Conservation (phyloP, 2,329 filamentous ascomycete genomes). For the Colletotrichum lindemuthianum region DNA sequence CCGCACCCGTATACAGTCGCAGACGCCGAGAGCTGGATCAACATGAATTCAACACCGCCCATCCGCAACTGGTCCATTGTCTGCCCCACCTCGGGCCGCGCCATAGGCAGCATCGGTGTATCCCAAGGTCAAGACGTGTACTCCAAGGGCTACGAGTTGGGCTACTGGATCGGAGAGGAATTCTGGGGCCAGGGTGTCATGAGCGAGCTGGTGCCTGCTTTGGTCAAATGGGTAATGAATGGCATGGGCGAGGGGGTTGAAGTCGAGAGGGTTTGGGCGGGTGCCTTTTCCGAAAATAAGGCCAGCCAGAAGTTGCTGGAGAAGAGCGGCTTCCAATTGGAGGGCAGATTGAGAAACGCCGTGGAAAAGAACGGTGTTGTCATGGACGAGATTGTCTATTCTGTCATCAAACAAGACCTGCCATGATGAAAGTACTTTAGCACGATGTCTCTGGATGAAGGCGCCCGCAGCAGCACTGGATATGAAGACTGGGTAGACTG, state of each 20-base stretch:
- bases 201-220: conserved; percentile 50
- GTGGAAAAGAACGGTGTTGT: conserved; percentile 53
- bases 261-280: conserved; percentile 54
- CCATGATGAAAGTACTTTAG: background rate
- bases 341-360: conserved; percentile 55
- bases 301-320: conserved; percentile 53
- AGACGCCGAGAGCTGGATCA: conserved; percentile 51
- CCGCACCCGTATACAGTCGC: conserved; percentile 56
- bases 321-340: conserved; percentile 54
- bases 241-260: conserved; percentile 41
- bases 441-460: too few relatives aligned
- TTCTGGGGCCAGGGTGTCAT: conserved; percentile 58
- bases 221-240: conserved; percentile 58
- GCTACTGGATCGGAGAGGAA: conserved; percentile 57
- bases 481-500: too few relatives aligned
- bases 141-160: conserved; percentile 56
- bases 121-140: conserved; percentile 50
- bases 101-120: conserved; percentile 55
- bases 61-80: conserved; percentile 22
- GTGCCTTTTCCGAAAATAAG: conserved; percentile 49
- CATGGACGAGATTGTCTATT: conserved; percentile 50
- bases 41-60: conserved; percentile 16
- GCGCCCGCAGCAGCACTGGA: too few relatives aligned
- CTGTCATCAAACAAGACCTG: conserved; percentile 50
- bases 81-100: conserved; percentile 13